Evolutionary conservation across 2,329 filamentous ascomycete species (phyloP).

Genomic region (Penicillium freii): DNA sequence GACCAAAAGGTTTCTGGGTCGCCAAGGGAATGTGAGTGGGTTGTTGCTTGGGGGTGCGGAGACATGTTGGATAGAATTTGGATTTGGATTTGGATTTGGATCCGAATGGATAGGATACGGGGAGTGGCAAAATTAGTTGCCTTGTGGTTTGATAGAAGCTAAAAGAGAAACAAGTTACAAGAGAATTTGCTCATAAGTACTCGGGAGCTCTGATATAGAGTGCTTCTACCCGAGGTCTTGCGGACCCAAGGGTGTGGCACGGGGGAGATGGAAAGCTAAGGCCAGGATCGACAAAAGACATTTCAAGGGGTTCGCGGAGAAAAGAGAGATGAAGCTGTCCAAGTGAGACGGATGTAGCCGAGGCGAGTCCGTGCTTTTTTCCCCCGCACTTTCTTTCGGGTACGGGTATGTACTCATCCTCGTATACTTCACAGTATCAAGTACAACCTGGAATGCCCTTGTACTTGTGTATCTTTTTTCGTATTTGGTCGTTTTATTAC

Average conservation of each 20-base stretch:
- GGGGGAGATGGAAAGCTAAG: not conserved
- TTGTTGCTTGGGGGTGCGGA: slow-evolving; percentile 48
- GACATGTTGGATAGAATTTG: slow-evolving; percentile 9
- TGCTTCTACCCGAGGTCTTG: not conserved
- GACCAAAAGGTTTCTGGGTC: slow-evolving; percentile 73
- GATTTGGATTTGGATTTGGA: not conserved
- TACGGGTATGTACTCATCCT: too few species aligned
- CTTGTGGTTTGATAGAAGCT: not conserved
- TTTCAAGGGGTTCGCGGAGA: not conserved
- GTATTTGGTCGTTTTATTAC: not conserved
- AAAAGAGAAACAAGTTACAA: not conserved
- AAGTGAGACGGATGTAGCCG: slow-evolving; percentile 5
- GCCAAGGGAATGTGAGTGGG: slow-evolving; percentile 59
- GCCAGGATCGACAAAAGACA: not conserved
- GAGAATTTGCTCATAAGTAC: not conserved
- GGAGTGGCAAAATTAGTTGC: not conserved
- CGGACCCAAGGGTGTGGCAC: not conserved
- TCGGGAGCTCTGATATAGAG: not conserved
- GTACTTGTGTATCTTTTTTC: not conserved
- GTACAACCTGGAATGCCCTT: not conserved
- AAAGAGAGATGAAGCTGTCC: not conserved
- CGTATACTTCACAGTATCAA: slow-evolving; percentile 5
- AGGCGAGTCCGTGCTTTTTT: slow-evolving; percentile 26
- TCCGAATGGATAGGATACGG: not conserved
- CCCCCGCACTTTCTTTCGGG: slow-evolving; percentile 24